phyloP scores from a whole-genome alignment of 169 alveolate genomes.

The Plasmodium blacklocki region DNA sequence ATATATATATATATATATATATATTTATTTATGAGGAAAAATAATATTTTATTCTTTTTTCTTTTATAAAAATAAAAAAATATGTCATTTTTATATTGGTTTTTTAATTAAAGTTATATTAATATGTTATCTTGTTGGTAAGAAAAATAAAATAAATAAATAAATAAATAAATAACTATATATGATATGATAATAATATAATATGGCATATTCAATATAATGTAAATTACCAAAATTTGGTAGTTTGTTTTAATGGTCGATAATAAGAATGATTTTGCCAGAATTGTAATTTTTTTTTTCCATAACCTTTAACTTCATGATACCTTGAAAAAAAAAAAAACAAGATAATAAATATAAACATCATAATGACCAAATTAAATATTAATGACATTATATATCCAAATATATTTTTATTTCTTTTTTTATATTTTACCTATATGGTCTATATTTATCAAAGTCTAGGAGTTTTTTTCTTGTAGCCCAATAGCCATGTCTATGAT shows the following conservation, averaged over 20 bases:
- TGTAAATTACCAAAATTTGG: constrained; percentile 83
- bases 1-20: constrained; percentile 3
- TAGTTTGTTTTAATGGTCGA: constrained; percentile 85
- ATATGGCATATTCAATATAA: no score
- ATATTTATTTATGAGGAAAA: no score
- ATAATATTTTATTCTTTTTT: neutral
- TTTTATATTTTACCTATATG: constrained; percentile 81
- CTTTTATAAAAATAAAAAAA: neutral
- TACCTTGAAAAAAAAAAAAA: constrained; percentile 76
- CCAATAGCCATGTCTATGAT: constrained; percentile 93
- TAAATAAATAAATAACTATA: no score
- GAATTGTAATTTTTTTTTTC: constrained; percentile 81
- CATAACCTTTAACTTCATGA: constrained; percentile 90
- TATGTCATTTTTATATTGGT: no score
- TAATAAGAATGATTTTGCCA: constrained; percentile 88
- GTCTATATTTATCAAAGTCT: constrained; percentile 87
- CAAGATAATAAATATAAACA: neutral
- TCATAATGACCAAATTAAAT: no score
- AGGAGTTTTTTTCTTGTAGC: constrained; percentile 90
- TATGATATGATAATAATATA: no score
- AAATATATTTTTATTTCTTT: neutral
- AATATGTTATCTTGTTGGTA: no score
- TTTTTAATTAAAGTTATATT: no score
- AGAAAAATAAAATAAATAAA: no score
- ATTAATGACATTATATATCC: no score